Conservation (phyloP, 495 filamentous ascomycete species). For the Aspergillus nanangensis region DNA sequence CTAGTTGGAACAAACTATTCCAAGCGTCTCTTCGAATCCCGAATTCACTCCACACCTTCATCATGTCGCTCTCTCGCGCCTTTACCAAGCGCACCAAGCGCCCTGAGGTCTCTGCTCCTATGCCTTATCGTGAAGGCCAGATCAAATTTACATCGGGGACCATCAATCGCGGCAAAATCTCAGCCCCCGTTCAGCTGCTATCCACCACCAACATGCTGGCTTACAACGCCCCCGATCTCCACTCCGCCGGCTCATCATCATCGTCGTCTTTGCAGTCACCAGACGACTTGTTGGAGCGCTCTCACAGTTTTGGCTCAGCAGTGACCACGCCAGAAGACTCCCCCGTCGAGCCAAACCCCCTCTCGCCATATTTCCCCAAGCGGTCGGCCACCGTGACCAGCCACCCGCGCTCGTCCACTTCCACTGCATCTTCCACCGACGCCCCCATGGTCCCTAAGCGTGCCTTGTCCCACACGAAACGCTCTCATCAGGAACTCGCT, state of each 20-base stretch:
- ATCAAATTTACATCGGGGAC: conserved; percentile 42
- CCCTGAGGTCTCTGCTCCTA: conserved; percentile 42
- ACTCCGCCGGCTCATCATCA: conserved; percentile 51
- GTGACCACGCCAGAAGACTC: conserved; percentile 70
- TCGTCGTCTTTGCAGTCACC: conserved; percentile 50
- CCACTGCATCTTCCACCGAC: conserved; percentile 42
- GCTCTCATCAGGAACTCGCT: conserved; percentile 60
- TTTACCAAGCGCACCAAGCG: conserved; percentile 60
- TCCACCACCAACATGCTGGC: conserved; percentile 96
- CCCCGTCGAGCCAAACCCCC: conserved; percentile 66
- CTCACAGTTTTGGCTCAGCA: conserved; percentile 53
- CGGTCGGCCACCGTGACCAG: conserved; percentile 39
- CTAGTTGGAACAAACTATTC: not conserved
- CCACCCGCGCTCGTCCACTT: conserved; percentile 37
- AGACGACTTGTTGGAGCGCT: conserved; percentile 61
- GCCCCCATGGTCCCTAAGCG: conserved; percentile 68
- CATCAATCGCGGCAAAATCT: conserved; percentile 67
- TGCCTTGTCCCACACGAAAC: conserved; percentile 80
- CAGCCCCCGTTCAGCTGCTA: conserved; percentile 75
- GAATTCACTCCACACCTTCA: conserved; percentile 11
- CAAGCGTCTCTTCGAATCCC: conserved; percentile 1
- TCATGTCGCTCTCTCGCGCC: conserved; percentile 55
- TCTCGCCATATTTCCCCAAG: conserved; percentile 73
- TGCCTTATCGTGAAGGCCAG: conserved; percentile 46
- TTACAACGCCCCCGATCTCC: conserved; percentile 84